Evolutionary conservation across 345 rosid species (phyloP).

Genomic region (Euphorbia lathyris): DNA sequence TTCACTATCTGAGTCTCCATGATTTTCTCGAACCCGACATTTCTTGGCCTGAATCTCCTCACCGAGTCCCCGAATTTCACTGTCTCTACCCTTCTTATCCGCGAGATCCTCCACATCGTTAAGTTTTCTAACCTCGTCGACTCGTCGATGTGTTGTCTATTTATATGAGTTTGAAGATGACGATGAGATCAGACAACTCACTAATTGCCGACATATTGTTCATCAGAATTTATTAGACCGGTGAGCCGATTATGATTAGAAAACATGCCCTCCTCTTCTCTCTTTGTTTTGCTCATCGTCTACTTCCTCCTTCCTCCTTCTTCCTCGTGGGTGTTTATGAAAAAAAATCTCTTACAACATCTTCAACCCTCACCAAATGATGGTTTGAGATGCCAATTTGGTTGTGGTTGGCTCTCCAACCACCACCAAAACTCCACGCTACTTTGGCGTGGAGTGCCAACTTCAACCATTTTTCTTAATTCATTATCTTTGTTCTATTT

Average conservation of each 20-base stretch:
- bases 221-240: conserved; percentile 65
- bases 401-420: no score
- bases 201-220: conserved; percentile 62
- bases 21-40: conserved; percentile 66
- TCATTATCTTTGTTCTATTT: no score
- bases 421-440: no score
- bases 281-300: no score
- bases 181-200: conserved; percentile 58
- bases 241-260: conserved; percentile 69
- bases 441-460: no score
- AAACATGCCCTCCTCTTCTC: conserved; percentile 65
- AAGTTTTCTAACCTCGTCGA: conserved; percentile 49
- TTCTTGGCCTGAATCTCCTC: conserved; percentile 37
- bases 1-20: conserved; percentile 50
- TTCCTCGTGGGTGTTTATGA: no score
- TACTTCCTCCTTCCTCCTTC: no score
- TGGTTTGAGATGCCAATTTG: no score
- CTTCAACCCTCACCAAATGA: no score
- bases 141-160: conserved; percentile 73
- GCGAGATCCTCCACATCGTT: conserved; percentile 63
- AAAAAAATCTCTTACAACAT: no score
- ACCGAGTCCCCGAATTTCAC: conserved; percentile 14
- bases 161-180: conserved; percentile 55
- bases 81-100: conserved; percentile 48
- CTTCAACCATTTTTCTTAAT: no score